Evolutionary conservation across 352 stramenopile genomes (phyloP), one percentile per base, ranked within the genome.

Genomic region (Pythium volutum): DNA sequence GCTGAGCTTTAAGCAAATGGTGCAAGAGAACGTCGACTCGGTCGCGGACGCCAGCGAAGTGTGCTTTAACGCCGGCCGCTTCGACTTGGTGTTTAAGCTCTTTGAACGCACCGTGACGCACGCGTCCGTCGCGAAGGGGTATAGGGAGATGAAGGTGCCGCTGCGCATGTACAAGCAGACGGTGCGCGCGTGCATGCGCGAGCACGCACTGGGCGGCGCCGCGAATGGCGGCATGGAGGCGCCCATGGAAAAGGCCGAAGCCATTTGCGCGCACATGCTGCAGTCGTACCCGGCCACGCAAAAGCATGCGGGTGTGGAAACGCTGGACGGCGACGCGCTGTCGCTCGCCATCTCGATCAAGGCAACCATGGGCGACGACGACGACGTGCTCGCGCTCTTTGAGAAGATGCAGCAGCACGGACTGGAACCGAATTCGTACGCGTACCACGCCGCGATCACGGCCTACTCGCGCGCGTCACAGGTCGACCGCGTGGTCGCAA

Each of bases 331-430:
- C 27, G 83, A 88, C 2, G 83, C 83, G 43, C 66, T 92, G 31
- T 92, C 81, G 10, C 73, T 92, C 61, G 83, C 84, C 22, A 91
- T 91, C 56, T 93, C 83, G 20, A 87, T 91, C 52, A 88, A 87
- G 56, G 83, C 85, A 2, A 82, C 73, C 0, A 65, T 76, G 0
- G 75, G 81, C 3, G 83, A 92, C 62, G 73, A 94, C 60, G 80
- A 89, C 47, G 81, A 93, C 49, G 80, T 94, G 14, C 69, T 87
- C 39, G 80, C 81, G 26, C 61, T 94, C 14, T 93, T 86, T 61
- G 75, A 91, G 55, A 84, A 74, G 16, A 91, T 88, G 83, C 75
- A 84, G 33, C 66, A 73, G 26, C 73, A 89, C 36, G 59, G 57
- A 2, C 64, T 93, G 9, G 45, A 66, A 65, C 79, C 81, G 23